Conservation (phyloP, 2,329 filamentous ascomycete genomes). For the Aspergillus aculeatus region DNA sequence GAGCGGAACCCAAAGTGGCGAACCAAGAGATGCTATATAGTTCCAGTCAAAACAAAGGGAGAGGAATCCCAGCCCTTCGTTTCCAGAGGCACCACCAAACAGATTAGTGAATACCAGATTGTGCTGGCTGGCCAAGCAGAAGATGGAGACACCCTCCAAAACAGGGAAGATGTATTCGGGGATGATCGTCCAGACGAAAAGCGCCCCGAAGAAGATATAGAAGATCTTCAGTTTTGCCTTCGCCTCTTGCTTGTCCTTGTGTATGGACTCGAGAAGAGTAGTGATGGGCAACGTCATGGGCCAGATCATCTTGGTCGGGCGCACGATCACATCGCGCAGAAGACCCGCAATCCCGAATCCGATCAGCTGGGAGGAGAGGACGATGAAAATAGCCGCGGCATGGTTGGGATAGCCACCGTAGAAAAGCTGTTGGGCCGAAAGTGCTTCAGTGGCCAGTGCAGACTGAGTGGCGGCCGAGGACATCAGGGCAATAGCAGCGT, state of each 20-base stretch:
- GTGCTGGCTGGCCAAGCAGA: conserved; percentile 6
- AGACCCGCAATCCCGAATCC: conserved; percentile 6
- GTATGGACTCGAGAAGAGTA: conserved; percentile 3
- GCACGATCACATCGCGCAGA: conserved; percentile 5
- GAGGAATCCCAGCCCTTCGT: conserved; percentile 5
- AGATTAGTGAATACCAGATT: conserved; percentile 3
- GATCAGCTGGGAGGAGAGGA: conserved; percentile 2
- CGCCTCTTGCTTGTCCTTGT: not conserved
- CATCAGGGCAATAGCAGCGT: conserved; percentile 4
- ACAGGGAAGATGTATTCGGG: conserved; percentile 5
- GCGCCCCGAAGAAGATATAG: conserved; percentile 2
- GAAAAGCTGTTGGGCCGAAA: conserved; percentile 5
- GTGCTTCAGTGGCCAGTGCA: conserved; percentile 2
- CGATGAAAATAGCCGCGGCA: conserved; percentile 1
- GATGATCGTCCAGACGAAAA: conserved; percentile 5
- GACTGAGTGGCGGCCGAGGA: conserved; percentile 5
- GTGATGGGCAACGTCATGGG: conserved; percentile 4
- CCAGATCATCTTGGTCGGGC: conserved; percentile 7
- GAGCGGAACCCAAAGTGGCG: conserved; percentile 4
- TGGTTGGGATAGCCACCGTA: conserved; percentile 6
- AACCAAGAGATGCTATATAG: conserved; percentile 3
- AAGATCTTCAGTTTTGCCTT: conserved; percentile 4
- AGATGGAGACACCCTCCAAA: conserved; percentile 1
- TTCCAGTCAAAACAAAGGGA: conserved; percentile 3
- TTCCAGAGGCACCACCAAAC: conserved; percentile 3